Conservation (phyloP, 495 filamentous ascomycete species). For the Trichocladium antarcticum region DNA sequence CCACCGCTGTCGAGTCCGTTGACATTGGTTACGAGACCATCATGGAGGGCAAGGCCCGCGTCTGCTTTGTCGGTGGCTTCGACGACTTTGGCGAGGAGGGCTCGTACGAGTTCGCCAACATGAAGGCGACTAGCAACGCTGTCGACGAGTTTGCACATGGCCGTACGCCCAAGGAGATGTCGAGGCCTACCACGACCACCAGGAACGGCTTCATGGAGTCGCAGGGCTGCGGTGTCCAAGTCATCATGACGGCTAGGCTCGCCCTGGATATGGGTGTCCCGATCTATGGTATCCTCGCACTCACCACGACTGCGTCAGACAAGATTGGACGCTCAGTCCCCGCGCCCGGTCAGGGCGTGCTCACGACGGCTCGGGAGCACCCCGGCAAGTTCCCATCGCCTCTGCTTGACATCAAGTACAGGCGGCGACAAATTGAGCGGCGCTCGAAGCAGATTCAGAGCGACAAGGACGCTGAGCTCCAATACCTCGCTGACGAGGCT, state of each 20-base stretch:
- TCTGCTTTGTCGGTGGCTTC: slow-evolving; percentile 96
- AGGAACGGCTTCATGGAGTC: slow-evolving; percentile 99
- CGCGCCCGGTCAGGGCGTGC: slow-evolving; percentile 89
- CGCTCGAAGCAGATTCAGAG: slow-evolving; percentile 84
- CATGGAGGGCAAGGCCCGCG: slow-evolving; percentile 88
- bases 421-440: slow-evolving; percentile 84
- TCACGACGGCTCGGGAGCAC: slow-evolving; percentile 92
- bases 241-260: slow-evolving; percentile 95
- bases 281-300: slow-evolving; percentile 86
- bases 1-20: slow-evolving; percentile 91
- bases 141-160: slow-evolving; percentile 93
- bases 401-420: slow-evolving; percentile 91
- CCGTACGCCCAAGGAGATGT: slow-evolving; percentile 95
- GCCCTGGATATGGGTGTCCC: slow-evolving; percentile 98
- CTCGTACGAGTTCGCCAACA: slow-evolving; percentile 99
- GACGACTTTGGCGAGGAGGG: slow-evolving; percentile 99
- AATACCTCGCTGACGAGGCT: slow-evolving; percentile 86
- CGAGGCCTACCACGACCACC: slow-evolving; percentile 89
- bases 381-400: slow-evolving; percentile 86
- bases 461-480: slow-evolving; percentile 89
- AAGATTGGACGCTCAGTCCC: slow-evolving; percentile 97
- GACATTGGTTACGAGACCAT: slow-evolving; percentile 98
- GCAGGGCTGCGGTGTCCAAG: slow-evolving; percentile 93
- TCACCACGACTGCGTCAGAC: slow-evolving; percentile 96
- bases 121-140: slow-evolving; percentile 97